Evolutionary conservation across 2,329 filamentous ascomycete species (phyloP), one percentile per base, ranked within the genome.

Genomic region (Calcarisporium arbuscula): DNA sequence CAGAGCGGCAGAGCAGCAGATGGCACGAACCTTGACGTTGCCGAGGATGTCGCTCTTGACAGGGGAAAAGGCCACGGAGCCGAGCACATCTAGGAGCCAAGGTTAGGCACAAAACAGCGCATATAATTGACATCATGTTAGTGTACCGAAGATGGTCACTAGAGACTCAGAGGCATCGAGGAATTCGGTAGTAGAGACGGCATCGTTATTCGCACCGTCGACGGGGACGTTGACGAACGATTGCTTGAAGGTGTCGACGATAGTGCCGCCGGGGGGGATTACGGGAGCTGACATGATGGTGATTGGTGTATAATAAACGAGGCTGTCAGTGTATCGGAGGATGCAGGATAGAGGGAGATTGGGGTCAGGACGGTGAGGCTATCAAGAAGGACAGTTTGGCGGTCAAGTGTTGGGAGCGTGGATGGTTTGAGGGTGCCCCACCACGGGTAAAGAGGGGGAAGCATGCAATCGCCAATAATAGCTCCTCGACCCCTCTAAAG

Each of bases 1-100:
- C n/a, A n/a, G n/a, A n/a, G n/a, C n/a, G 3, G 30, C 30, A 16
- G 8, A 19, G 25, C 8, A 4, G 5, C 14, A 5, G 29, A 48
- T 57, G 44, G n/a, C n/a, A n/a, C n/a, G n/a, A 60, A 92, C 87
- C 76, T 88, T 89, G 67, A 96, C 76, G 66, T 98, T 98, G 58
- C 85, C 85, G 31, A 77, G 61, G 69, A 98, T 85, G 63, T 98
- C 92, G 48, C 66, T 83, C 75, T 95, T 95, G 57, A 96, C 90
- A 18, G 86, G 84, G 35, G 72, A 78, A 66, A 98, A 96, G 45
- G 89, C 88, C 21, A 83, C 76, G 28, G 74, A 72, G 42, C 78
- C 78, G 34, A 83, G 68, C 37, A 72, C 62, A 57, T 82, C 78
- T 82, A 22, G 27, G 29, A 5, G 19, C 6, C 14, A 32, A 3